A percentile compares a stretch with the other conserved stretches of the same genome.
Conservation (phyloP, 1,284 basidiomycete genomes). For the Sporisorium graminicola region DNA sequence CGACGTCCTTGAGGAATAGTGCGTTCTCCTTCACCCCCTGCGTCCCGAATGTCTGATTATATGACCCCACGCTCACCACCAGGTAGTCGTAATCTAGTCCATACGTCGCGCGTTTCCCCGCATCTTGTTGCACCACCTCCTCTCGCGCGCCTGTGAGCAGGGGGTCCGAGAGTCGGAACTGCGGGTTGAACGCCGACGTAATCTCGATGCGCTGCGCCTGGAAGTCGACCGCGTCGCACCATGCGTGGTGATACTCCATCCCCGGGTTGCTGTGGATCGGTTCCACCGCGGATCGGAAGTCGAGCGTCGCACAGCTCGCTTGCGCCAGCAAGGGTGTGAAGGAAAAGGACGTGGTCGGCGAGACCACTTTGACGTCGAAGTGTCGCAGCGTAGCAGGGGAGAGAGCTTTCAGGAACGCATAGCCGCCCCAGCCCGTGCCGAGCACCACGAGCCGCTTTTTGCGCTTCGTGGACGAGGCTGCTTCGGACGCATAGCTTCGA, state of each 20-base stretch:
- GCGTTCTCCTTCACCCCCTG: slow-evolving; percentile 68
- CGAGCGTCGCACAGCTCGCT: slow-evolving; percentile 69
- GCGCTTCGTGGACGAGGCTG: slow-evolving; percentile 70
- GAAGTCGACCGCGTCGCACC: slow-evolving; percentile 62
- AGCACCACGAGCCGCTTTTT: slow-evolving; percentile 82
- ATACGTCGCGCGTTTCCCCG: slow-evolving; percentile 18
- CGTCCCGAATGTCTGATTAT: slow-evolving; percentile 79
- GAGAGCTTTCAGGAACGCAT: slow-evolving; percentile 68
- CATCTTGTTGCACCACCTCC: background rate
- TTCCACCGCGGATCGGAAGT: slow-evolving; percentile 81
- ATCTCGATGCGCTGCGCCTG: slow-evolving; percentile 8
- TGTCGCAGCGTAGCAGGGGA: background rate
- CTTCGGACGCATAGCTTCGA: slow-evolving; percentile 2
- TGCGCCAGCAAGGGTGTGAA: slow-evolving; percentile 55
- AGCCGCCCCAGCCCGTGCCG: slow-evolving; percentile 87
- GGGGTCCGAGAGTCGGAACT: slow-evolving; percentile 74
- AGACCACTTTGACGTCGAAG: slow-evolving; percentile 48
- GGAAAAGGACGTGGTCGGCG: slow-evolving; percentile 64
- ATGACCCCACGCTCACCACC: slow-evolving; percentile 85
- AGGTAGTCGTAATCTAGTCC: slow-evolving; percentile 76
- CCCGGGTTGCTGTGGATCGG: slow-evolving; percentile 74
- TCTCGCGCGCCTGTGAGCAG: slow-evolving; percentile 37
- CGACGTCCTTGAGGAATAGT: slow-evolving; percentile 78
- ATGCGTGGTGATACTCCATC: slow-evolving; percentile 70
- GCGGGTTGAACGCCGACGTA: slow-evolving; percentile 28